Evolutionary conservation across 345 rosid species (phyloP), one percentile per base, ranked within the genome.

Genomic region (Tarenaya hassleriana): DNA sequence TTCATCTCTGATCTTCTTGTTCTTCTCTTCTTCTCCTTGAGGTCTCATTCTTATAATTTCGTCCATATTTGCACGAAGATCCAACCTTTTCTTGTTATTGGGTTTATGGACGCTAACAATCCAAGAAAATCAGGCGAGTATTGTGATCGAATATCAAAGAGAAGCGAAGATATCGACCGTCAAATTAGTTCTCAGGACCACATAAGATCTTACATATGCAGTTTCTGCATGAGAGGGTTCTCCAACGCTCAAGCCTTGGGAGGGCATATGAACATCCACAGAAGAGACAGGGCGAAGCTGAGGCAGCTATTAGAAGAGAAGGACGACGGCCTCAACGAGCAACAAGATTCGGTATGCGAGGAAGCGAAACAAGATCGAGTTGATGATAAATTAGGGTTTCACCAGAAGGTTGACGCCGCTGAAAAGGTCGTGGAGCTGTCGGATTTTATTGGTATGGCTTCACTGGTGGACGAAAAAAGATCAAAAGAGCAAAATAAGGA

Each of bases 181-280:
- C n/a, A n/a, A n/a, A n/a, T n/a, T 47, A 31, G 16, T 47, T 47
- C 55, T 6, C 10, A 46, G 41, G 40, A 49, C 57, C 69, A 64
- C 16, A 63, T 62, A 21, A 81, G 87, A 67, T 75, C 83, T 44
- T 86, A 86, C 34, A 78, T 76, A 50, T 89, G 97, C 64, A 70
- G 69, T 52, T 89, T 83, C 56, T 89, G 97, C 71, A 80, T 77
- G 75, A 79, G 94, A 68, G 95, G 97, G 11, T 89, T 89, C 71
- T 75, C 94, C 16, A 89, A 75, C 64, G 95, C 97, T 29, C 97
- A 86, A 61, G 97, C 95, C 48, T 70, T 89, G 8, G 97, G 97
- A 0, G 95, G 95, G 4, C 97, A 89, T 73, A 86, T 89, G 97
- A 89, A 90, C 60, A 83, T 90, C 50, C 95, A 90, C 61, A 75